These are phyloP conservation scores for Boeremia exigua DNA, from an alignment of 2,329 filamentous ascomycete species.

Conservation along the genomic window DNA sequence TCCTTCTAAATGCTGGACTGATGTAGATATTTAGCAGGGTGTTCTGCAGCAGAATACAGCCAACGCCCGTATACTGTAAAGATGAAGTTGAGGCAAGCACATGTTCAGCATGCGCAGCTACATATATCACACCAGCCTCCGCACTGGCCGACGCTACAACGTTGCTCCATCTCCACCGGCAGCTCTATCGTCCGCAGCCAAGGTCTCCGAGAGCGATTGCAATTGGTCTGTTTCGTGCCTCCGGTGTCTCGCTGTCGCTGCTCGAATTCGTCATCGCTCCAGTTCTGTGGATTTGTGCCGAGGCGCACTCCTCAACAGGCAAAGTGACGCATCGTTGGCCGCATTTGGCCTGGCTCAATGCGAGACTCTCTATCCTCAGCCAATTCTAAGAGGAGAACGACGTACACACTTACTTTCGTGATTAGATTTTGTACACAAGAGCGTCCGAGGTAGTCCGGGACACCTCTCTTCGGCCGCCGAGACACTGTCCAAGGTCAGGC, in stretches of 20 bases:
- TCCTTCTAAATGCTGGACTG: not conserved
- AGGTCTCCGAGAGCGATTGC: constrained; percentile 8
- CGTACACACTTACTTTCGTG: not conserved
- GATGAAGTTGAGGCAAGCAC: not conserved
- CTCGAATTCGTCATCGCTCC: constrained; percentile 9
- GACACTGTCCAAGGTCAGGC: not conserved
- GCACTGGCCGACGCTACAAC: not conserved
- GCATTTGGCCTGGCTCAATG: constrained; percentile 6
- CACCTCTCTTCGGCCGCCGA: not conserved
- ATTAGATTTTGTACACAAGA: not conserved
- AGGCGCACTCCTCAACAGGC: not conserved
- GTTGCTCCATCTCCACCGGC: not conserved
- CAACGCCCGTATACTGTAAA: not conserved
- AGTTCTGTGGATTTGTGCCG: constrained; percentile 3
- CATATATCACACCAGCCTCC: not conserved
- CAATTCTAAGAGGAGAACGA: not conserved
- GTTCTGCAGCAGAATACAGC: not conserved
- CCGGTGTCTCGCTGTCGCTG: not conserved
- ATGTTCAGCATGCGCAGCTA: not conserved
- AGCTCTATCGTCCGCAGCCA: constrained; percentile 7
- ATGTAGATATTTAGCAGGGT: not conserved
- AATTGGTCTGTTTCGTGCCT: not conserved
- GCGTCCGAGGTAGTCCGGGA: not conserved
- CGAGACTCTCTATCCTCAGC: not conserved
- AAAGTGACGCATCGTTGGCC: constrained; percentile 5